A percentile compares a stretch with the other conserved stretches of the same genome.
Conservation (phyloP, 2,329 filamentous ascomycete species). For the Ceratocystis albifundus region DNA sequence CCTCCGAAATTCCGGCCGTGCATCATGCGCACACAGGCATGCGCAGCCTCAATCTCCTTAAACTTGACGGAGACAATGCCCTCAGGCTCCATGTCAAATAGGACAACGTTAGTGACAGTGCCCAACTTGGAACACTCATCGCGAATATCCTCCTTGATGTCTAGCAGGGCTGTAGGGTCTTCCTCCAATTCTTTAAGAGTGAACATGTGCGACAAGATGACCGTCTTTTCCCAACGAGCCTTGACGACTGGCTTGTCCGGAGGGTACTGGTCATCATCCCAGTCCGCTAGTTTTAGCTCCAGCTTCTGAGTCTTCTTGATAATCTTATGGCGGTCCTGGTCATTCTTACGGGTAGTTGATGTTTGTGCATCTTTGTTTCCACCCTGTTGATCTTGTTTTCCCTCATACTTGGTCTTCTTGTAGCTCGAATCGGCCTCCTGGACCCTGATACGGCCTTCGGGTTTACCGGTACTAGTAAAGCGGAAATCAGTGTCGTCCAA, state of each 20-base stretch:
- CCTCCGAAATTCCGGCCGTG: constrained; percentile 70
- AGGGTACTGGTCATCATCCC: constrained; percentile 68
- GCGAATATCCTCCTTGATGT: constrained; percentile 89
- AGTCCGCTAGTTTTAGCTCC: constrained; percentile 83
- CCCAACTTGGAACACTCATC: constrained; percentile 83
- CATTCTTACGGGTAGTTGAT: constrained; percentile 36
- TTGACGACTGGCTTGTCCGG: constrained; percentile 36
- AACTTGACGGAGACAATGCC: constrained; percentile 83
- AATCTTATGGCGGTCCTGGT: constrained; percentile 73
- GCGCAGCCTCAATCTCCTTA: constrained; percentile 55
- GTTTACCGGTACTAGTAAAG: constrained; percentile 41
- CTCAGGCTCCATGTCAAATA: constrained; percentile 77
- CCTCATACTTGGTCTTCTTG: constrained; percentile 69
- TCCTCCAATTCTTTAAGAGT: constrained; percentile 74
- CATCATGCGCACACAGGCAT: constrained; percentile 62
- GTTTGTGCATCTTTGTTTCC: constrained; percentile 25
- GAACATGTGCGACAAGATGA: constrained; percentile 89
- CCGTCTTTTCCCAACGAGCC: constrained; percentile 60
- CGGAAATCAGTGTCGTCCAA: constrained; percentile 76
- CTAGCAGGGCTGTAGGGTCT: constrained; percentile 68
- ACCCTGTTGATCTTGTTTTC: constrained; percentile 34
- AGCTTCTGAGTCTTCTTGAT: constrained; percentile 86
- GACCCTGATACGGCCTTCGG: constrained; percentile 60
- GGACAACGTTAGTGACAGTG: constrained; percentile 75
- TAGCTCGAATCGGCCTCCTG: constrained; percentile 80